These are phyloP conservation scores for Ogataea ganodermae DNA, from an alignment of 805 yeast species.

Conservation along the genomic window DNA sequence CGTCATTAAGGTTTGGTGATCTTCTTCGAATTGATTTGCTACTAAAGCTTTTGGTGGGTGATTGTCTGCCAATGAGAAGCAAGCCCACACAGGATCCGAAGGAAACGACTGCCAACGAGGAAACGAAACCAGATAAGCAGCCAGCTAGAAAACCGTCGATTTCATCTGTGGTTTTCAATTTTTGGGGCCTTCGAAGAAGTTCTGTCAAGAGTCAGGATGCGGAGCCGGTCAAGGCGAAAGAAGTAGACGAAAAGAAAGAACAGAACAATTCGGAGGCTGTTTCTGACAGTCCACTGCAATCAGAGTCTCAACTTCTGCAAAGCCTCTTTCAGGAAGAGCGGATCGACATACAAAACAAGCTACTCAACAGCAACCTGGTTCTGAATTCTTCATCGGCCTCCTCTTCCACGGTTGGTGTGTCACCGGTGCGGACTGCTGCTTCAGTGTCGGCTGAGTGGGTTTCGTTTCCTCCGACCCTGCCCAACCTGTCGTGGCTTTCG, in stretches of 20 bases:
- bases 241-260: neutral
- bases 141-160: slow-evolving; percentile 3
- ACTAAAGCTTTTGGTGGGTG: slow-evolving; percentile 12
- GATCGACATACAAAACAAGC: slow-evolving; percentile 17
- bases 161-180: slow-evolving; percentile 13
- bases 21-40: slow-evolving; percentile 23
- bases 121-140: neutral
- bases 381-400: slow-evolving; percentile 14
- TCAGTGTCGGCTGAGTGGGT: slow-evolving; percentile 4
- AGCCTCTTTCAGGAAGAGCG: slow-evolving; percentile 16
- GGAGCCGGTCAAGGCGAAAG: neutral
- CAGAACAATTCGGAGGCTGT: neutral
- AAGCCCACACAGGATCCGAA: neutral
- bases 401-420: slow-evolving; percentile 11
- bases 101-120: neutral
- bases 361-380: slow-evolving; percentile 8
- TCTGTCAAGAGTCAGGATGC: slow-evolving; percentile 1
- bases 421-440: slow-evolving; percentile 6
- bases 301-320: slow-evolving; percentile 6
- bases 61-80: neutral
- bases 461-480: slow-evolving; percentile 1
- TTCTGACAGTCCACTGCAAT: slow-evolving; percentile 3
- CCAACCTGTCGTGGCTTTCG: slow-evolving; percentile 13
- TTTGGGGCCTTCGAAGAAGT: slow-evolving; percentile 15
- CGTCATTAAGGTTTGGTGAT: slow-evolving; percentile 17